A percentile compares a stretch with the other conserved stretches of the same genome.
phyloP scores from a whole-genome alignment of 2,329 filamentous ascomycete genomes.

The Drechslerella coelobrocha region DNA sequence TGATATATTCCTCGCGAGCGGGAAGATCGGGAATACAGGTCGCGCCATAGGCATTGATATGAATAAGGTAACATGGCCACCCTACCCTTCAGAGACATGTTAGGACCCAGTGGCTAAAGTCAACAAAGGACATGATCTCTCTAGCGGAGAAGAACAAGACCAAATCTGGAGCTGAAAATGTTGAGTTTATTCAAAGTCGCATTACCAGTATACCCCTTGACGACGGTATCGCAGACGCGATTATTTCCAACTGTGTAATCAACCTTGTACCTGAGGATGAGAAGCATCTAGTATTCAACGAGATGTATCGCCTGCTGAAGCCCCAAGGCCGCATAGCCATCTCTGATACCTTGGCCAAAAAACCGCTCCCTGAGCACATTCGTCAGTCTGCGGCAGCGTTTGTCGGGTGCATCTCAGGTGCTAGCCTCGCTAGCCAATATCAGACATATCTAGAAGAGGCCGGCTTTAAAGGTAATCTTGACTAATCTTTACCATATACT shows the following conservation, averaged over 20 bases:
- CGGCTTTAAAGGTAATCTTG: conserved; percentile 38
- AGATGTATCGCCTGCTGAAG: conserved; percentile 67
- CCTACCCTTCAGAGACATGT: background rate
- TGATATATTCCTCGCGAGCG: conserved; percentile 65
- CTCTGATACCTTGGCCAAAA: conserved; percentile 67
- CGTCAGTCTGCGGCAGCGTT: conserved; percentile 64
- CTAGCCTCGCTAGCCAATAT: conserved; percentile 64
- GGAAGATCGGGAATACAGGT: conserved; percentile 62
- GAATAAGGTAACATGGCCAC: conserved; percentile 62
- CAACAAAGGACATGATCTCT: conserved; percentile 64
- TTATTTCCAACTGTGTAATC: conserved; percentile 71
- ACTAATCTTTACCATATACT: background rate
- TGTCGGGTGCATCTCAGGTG: conserved; percentile 68
- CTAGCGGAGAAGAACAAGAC: conserved; percentile 61
- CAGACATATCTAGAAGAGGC: conserved; percentile 60
- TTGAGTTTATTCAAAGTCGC: conserved; percentile 62
- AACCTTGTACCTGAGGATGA: conserved; percentile 66
- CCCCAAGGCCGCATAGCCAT: conserved; percentile 67
- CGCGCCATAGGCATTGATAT: conserved; percentile 67
- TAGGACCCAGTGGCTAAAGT: background rate
- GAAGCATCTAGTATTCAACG: conserved; percentile 65
- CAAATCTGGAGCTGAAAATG: conserved; percentile 58
- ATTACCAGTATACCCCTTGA: conserved; percentile 62
- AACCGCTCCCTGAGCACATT: conserved; percentile 62
- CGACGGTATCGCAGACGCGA: conserved; percentile 62